These are phyloP conservation scores for Puccinia novopanici DNA, from an alignment of 1,284 basidiomycete species.

Conservation along the genomic window DNA sequence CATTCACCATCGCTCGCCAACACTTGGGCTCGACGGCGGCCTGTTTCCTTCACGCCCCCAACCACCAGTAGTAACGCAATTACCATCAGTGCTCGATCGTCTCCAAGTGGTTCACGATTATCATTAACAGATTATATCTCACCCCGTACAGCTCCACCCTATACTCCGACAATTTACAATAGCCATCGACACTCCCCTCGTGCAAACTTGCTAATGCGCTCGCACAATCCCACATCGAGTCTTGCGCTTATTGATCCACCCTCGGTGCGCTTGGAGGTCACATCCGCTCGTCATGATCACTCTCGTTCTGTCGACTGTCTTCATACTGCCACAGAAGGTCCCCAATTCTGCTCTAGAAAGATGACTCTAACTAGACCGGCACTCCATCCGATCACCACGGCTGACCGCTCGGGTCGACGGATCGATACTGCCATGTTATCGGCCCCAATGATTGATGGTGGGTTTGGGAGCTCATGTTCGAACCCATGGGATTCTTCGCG, in stretches of 20 bases:
- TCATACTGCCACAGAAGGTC: slow-evolving; percentile 12
- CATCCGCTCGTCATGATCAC: slow-evolving; percentile 37
- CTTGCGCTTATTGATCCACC: slow-evolving; percentile 35
- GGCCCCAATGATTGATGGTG: slow-evolving; percentile 39
- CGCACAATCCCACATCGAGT: slow-evolving; percentile 27
- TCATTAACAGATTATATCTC: slow-evolving; percentile 26
- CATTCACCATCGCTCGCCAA: slow-evolving; percentile 43
- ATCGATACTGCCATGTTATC: slow-evolving; percentile 42
- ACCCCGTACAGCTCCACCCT: slow-evolving; percentile 13
- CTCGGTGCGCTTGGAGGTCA: slow-evolving; percentile 30
- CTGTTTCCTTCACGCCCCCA: slow-evolving; percentile 49
- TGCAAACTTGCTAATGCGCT: slow-evolving; percentile 9
- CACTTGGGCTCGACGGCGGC: slow-evolving; percentile 45
- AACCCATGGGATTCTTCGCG: slow-evolving; percentile 46
- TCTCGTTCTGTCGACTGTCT: slow-evolving; percentile 45
- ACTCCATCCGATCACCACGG: slow-evolving; percentile 46
- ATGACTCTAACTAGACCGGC: slow-evolving; percentile 23
- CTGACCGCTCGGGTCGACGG: slow-evolving; percentile 25
- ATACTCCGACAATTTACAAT: slow-evolving; percentile 8
- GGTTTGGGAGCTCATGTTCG: slow-evolving; percentile 37
- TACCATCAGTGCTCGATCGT: slow-evolving; percentile 35
- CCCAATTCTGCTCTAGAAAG: slow-evolving; percentile 32
- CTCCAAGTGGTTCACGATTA: slow-evolving; percentile 34
- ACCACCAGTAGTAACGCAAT: slow-evolving; percentile 35
- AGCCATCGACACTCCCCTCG: slow-evolving; percentile 20